Evolutionary conservation across 495 filamentous ascomycete genomes (phyloP).

Genomic region (Margaritispora aquatica): DNA sequence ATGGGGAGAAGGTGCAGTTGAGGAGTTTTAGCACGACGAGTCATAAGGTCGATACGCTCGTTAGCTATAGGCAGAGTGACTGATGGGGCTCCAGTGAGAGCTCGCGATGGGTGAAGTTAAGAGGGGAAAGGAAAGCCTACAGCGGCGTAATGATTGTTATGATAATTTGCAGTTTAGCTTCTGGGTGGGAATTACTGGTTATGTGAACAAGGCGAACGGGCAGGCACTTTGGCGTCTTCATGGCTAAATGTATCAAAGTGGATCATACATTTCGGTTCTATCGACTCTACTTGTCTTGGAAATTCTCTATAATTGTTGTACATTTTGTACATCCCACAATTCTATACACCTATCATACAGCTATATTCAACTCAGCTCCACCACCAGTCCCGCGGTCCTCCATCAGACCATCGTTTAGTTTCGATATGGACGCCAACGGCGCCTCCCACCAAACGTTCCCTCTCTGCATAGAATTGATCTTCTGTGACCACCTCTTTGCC

Average conservation of each 20-base stretch:
- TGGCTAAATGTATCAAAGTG: background rate
- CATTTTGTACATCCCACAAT: background rate
- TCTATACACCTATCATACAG: background rate
- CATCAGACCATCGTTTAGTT: background rate
- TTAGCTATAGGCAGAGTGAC: slow-evolving; percentile 71
- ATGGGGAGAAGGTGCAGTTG: slow-evolving; percentile 91
- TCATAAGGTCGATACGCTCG: slow-evolving; percentile 88
- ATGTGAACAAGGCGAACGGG: background rate
- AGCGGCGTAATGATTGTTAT: background rate
- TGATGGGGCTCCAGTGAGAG: slow-evolving; percentile 14
- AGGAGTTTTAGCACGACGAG: slow-evolving; percentile 92
- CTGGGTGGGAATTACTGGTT: background rate
- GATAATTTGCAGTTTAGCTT: background rate
- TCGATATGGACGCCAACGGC: background rate
- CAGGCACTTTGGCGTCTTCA: background rate
- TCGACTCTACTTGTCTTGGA: background rate
- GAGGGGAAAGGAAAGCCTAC: background rate
- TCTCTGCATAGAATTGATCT: background rate
- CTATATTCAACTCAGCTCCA: no score
- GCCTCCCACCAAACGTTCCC: background rate
- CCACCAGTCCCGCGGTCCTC: background rate
- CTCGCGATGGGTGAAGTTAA: background rate
- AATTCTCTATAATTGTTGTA: background rate
- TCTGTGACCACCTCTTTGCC: background rate
- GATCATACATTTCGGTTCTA: background rate